Conservation (phyloP, 73 alveolate species). For the Paramecium sexaurelia region DNA sequence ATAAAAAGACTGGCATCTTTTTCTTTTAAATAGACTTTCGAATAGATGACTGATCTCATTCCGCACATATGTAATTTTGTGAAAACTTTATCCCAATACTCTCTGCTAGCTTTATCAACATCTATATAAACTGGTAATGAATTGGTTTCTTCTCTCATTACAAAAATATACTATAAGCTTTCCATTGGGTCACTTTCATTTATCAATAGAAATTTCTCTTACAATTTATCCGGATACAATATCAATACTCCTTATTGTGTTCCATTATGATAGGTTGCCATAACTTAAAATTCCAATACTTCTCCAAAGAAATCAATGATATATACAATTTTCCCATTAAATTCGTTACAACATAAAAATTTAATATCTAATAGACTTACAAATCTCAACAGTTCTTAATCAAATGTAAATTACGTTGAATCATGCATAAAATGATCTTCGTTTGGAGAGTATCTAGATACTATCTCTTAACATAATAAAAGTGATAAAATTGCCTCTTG, state of each 20-base stretch:
- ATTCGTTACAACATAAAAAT: conserved; percentile 39
- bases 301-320: conserved; percentile 25
- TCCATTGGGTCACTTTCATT: conserved; percentile 23
- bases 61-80: conserved; percentile 15
- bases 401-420: conserved; percentile 18
- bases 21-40: conserved; percentile 5
- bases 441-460: not conserved
- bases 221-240: not conserved
- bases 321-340: not conserved
- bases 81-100: conserved; percentile 55
- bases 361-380: conserved; percentile 6
- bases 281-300: not conserved
- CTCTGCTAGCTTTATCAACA: conserved; percentile 41
- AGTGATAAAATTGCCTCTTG: conserved; percentile 36
- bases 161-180: not conserved
- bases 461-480: conserved; percentile 16
- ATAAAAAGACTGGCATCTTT: conserved; percentile 28
- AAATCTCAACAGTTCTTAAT: conserved; percentile 14
- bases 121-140: conserved; percentile 49
- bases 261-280: not conserved
- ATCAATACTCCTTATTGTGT: not conserved
- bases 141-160: conserved; percentile 55
- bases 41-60: conserved; percentile 42
- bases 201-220: not conserved
- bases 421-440: conserved; percentile 49